Evolutionary conservation across 1,284 basidiomycete species (phyloP), one percentile per base, ranked within the genome.

Genomic region (Neolentinus lepideus): DNA sequence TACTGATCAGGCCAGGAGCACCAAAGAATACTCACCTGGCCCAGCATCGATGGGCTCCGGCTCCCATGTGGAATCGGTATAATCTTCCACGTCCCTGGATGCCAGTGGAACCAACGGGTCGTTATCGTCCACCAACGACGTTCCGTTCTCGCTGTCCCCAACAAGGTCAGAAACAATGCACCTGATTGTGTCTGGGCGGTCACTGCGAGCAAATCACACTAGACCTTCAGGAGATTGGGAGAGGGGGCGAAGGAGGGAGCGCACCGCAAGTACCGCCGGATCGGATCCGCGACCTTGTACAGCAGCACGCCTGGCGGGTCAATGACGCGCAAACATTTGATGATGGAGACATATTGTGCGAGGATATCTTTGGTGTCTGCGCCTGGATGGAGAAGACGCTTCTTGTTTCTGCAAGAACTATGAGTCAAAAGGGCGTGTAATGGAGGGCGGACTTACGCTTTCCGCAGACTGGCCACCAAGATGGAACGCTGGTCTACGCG

Each of bases 11-110:
- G 3, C 14, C 10, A 35, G 12, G 10, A 47, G 48, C 21, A 8
- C 57, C 55, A 50, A 12, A 54, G 16, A 22, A 12, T 22, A 68
- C 79, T 62, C 58, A 91, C 90, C 88, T 57, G 92, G 90, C 0
- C 94, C 94, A 46, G 94, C 94, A 68, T 98, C 95, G 54, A 93
- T 80, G 0, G 95, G 93, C 64, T 97, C 94, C 0, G 95, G 94
- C 54, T 90, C 86, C 95, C 95, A 98, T 59, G 88, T 88, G 0
- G 90, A 84, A 67, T 97, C 92, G 1, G 77, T 79, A 63, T 90
- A 97, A 62, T 95, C 89, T 59, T 95, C 93, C n/a, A 82, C 74
- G 57, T 89, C 84, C 9, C 76, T 71, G 56, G 84, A 81, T 62
- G 90, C 84, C 47, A 92, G 69, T 3, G 90, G 83, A 56, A 84